phyloP scores from a whole-genome alignment of 2,329 filamentous ascomycete genomes.

The Orbilia quercus region DNA sequence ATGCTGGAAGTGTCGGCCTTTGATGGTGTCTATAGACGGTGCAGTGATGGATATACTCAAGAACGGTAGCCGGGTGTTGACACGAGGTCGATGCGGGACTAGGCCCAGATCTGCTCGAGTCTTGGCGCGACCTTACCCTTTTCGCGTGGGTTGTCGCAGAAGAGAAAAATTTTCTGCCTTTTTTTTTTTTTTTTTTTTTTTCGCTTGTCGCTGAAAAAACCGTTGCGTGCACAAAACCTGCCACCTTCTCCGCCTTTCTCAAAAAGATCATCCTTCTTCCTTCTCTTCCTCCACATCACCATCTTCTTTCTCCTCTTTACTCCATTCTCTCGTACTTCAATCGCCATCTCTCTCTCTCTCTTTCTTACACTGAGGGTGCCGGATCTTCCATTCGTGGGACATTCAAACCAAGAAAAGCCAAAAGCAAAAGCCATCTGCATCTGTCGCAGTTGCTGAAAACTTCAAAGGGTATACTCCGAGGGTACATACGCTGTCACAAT shows the following conservation, averaged over 20 bases:
- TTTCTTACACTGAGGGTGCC: constrained; percentile 31
- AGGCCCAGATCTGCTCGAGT: constrained; percentile 5
- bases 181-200: constrained; percentile 37
- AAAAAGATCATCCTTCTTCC: background rate
- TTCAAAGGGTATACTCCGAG: constrained; percentile 37
- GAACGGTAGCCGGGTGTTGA: constrained; percentile 15
- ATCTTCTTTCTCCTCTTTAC: background rate
- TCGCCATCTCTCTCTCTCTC: constrained; percentile 4
- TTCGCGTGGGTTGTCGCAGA: constrained; percentile 51
- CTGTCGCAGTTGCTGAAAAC: constrained; percentile 43
- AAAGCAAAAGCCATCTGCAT: constrained; percentile 56
- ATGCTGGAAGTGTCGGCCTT: constrained; percentile 8
- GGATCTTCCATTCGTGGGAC: constrained; percentile 47
- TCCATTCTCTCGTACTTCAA: background rate
- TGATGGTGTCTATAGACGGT: background rate
- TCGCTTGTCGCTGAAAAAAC: constrained; percentile 36
- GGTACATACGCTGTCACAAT: constrained; percentile 44
- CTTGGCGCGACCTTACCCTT: constrained; percentile 34
- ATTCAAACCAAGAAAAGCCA: constrained; percentile 46
- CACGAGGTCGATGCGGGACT: constrained; percentile 22
- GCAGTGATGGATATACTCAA: background rate
- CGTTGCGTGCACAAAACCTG: constrained; percentile 17
- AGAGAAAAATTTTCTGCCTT: too few species aligned
- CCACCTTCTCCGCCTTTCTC: constrained; percentile 6
- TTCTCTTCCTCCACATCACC: background rate